Conservation (phyloP, 495 filamentous ascomycete species). For the Xylaria acuta region DNA sequence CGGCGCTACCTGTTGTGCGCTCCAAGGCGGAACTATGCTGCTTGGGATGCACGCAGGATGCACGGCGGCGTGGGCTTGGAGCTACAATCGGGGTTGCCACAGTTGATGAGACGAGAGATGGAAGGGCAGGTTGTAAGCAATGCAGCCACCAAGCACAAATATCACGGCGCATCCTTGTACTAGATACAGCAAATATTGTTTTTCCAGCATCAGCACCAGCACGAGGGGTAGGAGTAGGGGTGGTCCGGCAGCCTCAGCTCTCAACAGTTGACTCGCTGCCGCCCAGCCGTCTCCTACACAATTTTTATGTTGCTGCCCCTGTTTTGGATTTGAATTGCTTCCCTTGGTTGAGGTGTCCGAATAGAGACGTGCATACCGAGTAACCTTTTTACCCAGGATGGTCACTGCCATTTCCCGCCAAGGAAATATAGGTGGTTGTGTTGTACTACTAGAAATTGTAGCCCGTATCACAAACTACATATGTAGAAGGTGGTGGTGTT, state of each 20-base stretch:
- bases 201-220: not conserved
- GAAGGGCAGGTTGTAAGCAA: constrained; percentile 5
- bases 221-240: not conserved
- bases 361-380: not conserved
- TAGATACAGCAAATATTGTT: constrained; percentile 24
- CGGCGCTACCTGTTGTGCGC: constrained; percentile 9
- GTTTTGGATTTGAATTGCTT: not conserved
- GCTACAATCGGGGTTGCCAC: not conserved
- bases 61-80: not conserved
- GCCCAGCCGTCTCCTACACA: not conserved
- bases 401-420: not conserved
- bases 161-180: constrained; percentile 18
- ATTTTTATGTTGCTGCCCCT: not conserved
- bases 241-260: not conserved
- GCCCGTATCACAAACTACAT: not conserved
- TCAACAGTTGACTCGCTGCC: not conserved
- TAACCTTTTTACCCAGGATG: not conserved
- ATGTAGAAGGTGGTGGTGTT: too few species aligned
- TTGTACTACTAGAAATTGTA: not conserved
- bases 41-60: not conserved
- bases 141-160: constrained; percentile 21
- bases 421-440: not conserved
- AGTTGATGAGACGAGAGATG: constrained; percentile 17
- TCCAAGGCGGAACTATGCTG: not conserved
- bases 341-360: not conserved